These are phyloP conservation scores for Globisporangium sylvaticum DNA, from an alignment of 352 stramenopile species.

Conservation along the genomic window DNA sequence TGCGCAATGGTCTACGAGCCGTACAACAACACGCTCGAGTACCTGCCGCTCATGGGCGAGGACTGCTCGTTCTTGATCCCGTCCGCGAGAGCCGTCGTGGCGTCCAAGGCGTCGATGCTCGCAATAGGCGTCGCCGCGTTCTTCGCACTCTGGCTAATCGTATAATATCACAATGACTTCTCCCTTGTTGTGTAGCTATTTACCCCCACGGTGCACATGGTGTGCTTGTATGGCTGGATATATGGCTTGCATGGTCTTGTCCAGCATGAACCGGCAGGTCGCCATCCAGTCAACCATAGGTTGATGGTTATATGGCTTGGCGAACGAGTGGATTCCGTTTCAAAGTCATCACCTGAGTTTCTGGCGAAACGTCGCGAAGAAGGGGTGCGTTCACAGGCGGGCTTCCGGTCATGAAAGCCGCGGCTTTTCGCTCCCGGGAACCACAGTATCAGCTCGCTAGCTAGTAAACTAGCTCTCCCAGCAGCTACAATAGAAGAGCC, in stretches of 20 bases:
- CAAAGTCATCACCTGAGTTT: not conserved
- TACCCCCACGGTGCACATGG: not conserved
- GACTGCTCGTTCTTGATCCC: constrained; percentile 82
- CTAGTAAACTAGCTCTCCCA: not conserved
- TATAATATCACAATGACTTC: not conserved
- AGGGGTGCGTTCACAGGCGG: not conserved
- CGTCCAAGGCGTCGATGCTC: constrained; percentile 1
- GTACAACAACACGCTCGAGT: constrained; percentile 91
- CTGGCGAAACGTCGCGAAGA: constrained; percentile 5
- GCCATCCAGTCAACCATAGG: not conserved
- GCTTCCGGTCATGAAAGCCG: not conserved
- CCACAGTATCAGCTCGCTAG: not conserved
- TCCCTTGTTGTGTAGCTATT: not conserved
- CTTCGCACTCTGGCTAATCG: constrained; percentile 9
- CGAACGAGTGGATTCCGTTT: constrained; percentile 2
- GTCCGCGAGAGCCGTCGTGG: constrained; percentile 36
- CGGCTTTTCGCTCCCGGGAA: not conserved
- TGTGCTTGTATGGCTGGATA: not conserved
- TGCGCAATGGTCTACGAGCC: constrained; percentile 92
- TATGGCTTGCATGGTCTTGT: not conserved
- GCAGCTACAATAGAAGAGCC: not conserved
- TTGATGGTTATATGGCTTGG: not conserved
- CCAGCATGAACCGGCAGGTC: not conserved
- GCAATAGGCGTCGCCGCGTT: not conserved
- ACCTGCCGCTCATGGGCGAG: constrained; percentile 74